Conservation (phyloP, 345 rosid genomes). For the Kandelia obovata region DNA sequence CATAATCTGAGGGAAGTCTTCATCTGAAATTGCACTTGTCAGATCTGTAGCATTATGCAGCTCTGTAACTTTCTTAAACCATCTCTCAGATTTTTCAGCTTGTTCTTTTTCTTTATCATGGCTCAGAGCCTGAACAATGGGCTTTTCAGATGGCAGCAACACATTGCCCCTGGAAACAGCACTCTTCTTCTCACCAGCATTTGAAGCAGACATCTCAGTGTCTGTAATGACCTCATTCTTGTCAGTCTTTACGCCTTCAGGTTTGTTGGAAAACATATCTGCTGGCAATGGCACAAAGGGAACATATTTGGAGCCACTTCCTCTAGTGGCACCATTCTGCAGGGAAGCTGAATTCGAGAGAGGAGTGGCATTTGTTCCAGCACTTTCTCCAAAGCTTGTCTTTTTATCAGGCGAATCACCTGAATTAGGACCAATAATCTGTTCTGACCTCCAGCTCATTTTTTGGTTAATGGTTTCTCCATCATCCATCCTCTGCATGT, state of each 20-base stretch:
- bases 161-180: slow-evolving; percentile 14
- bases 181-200: slow-evolving; percentile 17
- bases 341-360: slow-evolving; percentile 20
- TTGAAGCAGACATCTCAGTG: slow-evolving; percentile 11
- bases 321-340: slow-evolving; percentile 33
- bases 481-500: slow-evolving; percentile 18
- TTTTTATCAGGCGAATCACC: too few relatives aligned
- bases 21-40: slow-evolving; percentile 22
- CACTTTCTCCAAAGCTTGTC: slow-evolving; percentile 8
- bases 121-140: slow-evolving; percentile 17
- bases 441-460: slow-evolving; percentile 34
- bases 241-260: slow-evolving; percentile 29
- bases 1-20: slow-evolving; percentile 29
- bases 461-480: slow-evolving; percentile 13
- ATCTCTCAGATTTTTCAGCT: slow-evolving; percentile 46
- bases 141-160: slow-evolving; percentile 16
- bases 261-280: slow-evolving; percentile 68
- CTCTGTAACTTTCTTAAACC: slow-evolving; percentile 34
- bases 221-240: slow-evolving; percentile 11
- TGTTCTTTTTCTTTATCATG: slow-evolving; percentile 37
- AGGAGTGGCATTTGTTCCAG: slow-evolving; percentile 7
- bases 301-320: slow-evolving; percentile 36
- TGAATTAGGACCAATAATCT: slow-evolving; percentile 40
- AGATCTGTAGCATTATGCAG: slow-evolving; percentile 24
- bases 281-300: slow-evolving; percentile 81